Conservation (phyloP, 2,329 filamentous ascomycete species). For the Xylaria polymorpha region DNA sequence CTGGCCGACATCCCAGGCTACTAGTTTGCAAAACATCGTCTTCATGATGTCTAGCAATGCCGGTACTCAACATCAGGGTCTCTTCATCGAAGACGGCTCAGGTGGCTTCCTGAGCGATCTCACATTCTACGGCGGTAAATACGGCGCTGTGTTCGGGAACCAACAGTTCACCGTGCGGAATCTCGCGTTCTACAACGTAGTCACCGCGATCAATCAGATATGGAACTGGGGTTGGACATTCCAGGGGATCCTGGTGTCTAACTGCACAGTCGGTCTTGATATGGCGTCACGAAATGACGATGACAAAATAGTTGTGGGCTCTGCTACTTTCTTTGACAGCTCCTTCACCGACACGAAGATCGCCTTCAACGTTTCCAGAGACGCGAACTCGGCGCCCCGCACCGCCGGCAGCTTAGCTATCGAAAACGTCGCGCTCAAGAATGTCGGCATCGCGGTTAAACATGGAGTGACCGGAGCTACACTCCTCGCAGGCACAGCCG, state of each 20-base stretch:
- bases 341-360: slow-evolving; percentile 73
- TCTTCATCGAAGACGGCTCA: slow-evolving; percentile 72
- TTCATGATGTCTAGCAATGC: slow-evolving; percentile 61
- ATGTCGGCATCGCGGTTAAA: slow-evolving; percentile 57
- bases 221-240: slow-evolving; percentile 85
- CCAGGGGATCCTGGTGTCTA: slow-evolving; percentile 55
- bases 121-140: slow-evolving; percentile 77
- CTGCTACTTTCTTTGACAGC: slow-evolving; percentile 80
- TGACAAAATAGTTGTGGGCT: slow-evolving; percentile 66
- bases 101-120: slow-evolving; percentile 77
- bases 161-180: slow-evolving; percentile 78
- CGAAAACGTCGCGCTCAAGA: slow-evolving; percentile 60
- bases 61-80: slow-evolving; percentile 64
- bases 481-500: slow-evolving; percentile 66
- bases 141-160: slow-evolving; percentile 69
- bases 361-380: slow-evolving; percentile 73
- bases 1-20: slow-evolving; percentile 75
- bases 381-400: slow-evolving; percentile 49
- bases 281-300: slow-evolving; percentile 61
- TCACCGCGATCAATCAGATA: slow-evolving; percentile 76
- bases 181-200: slow-evolving; percentile 72
- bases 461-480: slow-evolving; percentile 56
- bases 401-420: slow-evolving; percentile 59
- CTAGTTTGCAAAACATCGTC: slow-evolving; percentile 68
- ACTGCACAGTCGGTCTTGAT: slow-evolving; percentile 74